Evolutionary conservation across 116 monocot genomes (phyloP).

Genomic region (Papilionanthe hybrid): DNA sequence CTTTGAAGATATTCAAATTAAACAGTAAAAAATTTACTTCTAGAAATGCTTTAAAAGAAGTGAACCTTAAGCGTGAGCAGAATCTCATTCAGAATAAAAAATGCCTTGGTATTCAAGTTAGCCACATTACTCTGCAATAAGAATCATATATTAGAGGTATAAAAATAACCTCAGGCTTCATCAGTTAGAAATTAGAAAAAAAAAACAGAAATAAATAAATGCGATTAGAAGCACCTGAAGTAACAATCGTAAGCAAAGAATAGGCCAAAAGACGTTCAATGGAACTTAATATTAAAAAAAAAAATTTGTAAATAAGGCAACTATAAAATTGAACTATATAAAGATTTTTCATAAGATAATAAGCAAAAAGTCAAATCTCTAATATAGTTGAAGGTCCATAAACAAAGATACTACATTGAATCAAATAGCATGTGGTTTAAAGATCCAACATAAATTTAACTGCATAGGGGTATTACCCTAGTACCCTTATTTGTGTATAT

Average conservation of each 20-base stretch:
- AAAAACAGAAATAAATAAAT: background rate
- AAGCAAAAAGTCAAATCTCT: background rate
- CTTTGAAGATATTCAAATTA: background rate
- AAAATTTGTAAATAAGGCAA: background rate
- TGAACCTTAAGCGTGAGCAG: conserved; percentile 70
- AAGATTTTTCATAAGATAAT: background rate
- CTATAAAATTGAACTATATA: background rate
- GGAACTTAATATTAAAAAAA: background rate
- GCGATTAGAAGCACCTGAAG: background rate
- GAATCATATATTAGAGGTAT: background rate
- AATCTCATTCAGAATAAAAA: conserved; percentile 84
- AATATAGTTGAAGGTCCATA: background rate
- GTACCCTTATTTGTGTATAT: background rate
- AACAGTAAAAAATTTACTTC: background rate
- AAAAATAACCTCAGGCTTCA: background rate
- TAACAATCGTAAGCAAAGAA: background rate
- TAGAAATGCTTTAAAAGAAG: background rate
- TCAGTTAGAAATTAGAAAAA: background rate
- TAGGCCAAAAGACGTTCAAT: background rate
- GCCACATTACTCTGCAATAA: conserved; percentile 58
- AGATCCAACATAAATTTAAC: background rate
- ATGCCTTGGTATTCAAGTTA: conserved; percentile 40
- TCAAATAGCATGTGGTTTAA: background rate
- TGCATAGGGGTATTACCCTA: background rate
- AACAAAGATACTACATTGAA: background rate